phyloP scores from a whole-genome alignment of 2,329 filamentous ascomycete genomes.

The Fusarium keratoplasticum region DNA sequence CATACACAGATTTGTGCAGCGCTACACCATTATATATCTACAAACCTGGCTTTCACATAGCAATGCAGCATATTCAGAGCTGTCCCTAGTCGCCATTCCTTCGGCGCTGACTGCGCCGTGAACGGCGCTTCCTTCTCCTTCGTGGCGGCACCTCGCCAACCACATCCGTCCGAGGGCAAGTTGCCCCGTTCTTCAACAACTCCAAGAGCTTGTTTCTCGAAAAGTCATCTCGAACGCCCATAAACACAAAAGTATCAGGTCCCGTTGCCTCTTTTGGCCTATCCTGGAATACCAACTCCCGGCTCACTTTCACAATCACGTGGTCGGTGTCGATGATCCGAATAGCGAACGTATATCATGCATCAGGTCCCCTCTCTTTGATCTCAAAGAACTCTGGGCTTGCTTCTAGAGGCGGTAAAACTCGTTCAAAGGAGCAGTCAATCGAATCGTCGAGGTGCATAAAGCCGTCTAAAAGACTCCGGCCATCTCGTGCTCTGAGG shows the following conservation, averaged over 20 bases:
- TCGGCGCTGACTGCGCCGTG: too few relatives aligned
- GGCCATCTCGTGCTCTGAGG: neutral
- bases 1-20: too few relatives aligned
- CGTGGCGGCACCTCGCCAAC: too few relatives aligned
- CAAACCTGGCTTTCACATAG: too few relatives aligned
- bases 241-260: conserved; percentile 2
- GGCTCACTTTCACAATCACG: neutral
- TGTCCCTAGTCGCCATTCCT: too few relatives aligned
- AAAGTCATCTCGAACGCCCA: conserved; percentile 5
- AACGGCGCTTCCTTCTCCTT: too few relatives aligned
- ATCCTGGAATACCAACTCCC: neutral
- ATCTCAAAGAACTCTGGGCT: neutral
- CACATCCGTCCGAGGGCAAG: too few relatives aligned
- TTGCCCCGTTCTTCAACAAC: neutral
- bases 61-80: too few relatives aligned
- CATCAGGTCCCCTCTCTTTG: neutral
- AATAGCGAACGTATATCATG: neutral
- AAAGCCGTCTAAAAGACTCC: neutral
- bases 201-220: neutral
- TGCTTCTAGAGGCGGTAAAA: neutral
- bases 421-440: neutral
- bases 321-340: neutral
- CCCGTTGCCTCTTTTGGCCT: neutral
- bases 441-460: neutral
- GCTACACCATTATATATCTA: too few relatives aligned